Conservation (phyloP, 805 yeast species). For the Wickerhamiella vanderwaltii region DNA sequence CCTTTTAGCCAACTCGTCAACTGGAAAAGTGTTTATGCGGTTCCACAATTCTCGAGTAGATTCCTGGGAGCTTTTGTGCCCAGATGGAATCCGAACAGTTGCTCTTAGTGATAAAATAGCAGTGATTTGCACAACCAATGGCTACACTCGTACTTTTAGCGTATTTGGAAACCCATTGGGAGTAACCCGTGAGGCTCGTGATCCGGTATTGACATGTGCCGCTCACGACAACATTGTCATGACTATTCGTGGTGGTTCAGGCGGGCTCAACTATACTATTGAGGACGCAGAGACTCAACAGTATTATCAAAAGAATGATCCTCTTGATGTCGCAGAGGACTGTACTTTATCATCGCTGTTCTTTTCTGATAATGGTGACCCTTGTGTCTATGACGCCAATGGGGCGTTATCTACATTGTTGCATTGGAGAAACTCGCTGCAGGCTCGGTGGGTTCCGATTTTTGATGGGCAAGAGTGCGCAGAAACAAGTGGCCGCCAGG, state of each 20-base stretch:
- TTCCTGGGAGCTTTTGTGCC: conserved; percentile 47
- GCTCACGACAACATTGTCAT: conserved; percentile 47
- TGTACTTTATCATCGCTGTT: conserved; percentile 49
- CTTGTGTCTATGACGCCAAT: conserved; percentile 71
- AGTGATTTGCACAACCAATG: conserved; percentile 61
- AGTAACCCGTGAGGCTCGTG: conserved; percentile 44
- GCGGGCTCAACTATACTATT: conserved; percentile 34
- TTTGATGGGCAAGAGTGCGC: conserved; percentile 41
- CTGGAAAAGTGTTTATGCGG: conserved; percentile 42
- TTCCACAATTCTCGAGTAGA: conserved; percentile 53
- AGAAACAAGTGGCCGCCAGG: conserved; percentile 40
- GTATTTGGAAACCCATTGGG: conserved; percentile 60
- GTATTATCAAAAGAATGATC: conserved; percentile 26
- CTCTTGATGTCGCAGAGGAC: conserved; percentile 28
- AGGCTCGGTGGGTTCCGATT: conserved; percentile 80
- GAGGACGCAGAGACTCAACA: conserved; percentile 36
- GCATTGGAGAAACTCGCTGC: conserved; percentile 65
- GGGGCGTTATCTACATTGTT: conserved; percentile 58
- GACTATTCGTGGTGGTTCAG: conserved; percentile 33
- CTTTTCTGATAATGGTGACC: conserved; percentile 82
- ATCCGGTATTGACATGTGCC: conserved; percentile 64
- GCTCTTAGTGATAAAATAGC: conserved; percentile 52
- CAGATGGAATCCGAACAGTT: conserved; percentile 56
- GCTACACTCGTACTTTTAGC: conserved; percentile 61
- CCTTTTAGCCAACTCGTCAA: conserved; percentile 41